Evolutionary conservation across 176 grass and related monocot species (phyloP), one percentile per base, ranked within the genome.

Genomic region (Calamus simplicifolius): DNA sequence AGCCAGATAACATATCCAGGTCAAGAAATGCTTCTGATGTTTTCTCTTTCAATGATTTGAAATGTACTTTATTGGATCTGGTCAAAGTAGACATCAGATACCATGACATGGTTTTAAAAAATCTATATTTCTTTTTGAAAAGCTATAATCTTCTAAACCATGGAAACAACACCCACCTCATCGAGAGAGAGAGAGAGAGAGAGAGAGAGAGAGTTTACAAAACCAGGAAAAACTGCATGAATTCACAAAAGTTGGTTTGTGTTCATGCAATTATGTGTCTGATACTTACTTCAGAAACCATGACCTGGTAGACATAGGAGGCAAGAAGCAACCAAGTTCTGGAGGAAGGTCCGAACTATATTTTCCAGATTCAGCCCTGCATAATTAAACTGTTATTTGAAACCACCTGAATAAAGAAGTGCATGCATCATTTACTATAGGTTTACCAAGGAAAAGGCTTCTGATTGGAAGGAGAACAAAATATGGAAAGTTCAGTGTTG

Each of bases 211-310:
- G 35, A 43, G 8, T 43, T 10, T 2, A 13, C 35, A 43, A 43
- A 43, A 13, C 35, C 3, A 10, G 2, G 10, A 43, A 43, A 43
- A 43, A 12, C 10, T 43, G 35, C 35, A 43, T 43, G 7, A 7
- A 43, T 43, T 43, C 12, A 43, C 35, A 43, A 43, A 35, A 43
- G 12, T 43, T 2, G 12, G 35, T 10, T 43, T 43, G 35, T 43
- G 35, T 43, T 43, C 8, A 43, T 43, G 61, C 51, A 65, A 4
- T 18, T 54, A 56, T 70, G 74, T 75, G 14, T 58, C 70, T 51
- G 49, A 31, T 78, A 30, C 83, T 93, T 80, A 93, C 83, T 81
- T 93, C 38, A 38, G 26, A 83, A 93, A 93, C 88, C 80, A 93
- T 68, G 83, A 93, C 66, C 27, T 74, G 67, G 76, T 61, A 61